Evolutionary conservation across 2,329 filamentous ascomycete species (phyloP), one percentile per base, ranked within the genome.

Genomic region (Fusarium protoensiforme): DNA sequence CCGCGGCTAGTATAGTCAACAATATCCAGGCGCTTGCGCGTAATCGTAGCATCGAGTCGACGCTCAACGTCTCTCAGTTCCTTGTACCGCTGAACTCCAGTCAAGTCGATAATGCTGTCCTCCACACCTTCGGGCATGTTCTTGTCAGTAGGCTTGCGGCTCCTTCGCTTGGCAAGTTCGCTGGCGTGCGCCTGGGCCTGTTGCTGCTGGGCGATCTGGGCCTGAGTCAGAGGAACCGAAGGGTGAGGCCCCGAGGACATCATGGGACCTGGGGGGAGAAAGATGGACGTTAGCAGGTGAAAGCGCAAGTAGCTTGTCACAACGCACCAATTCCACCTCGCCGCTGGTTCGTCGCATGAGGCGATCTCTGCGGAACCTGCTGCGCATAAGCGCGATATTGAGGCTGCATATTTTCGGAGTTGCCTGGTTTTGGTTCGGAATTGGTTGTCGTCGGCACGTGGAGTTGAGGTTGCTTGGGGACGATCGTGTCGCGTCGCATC

Each of bases 91-190:
- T 92, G 87, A 51, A 93, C 94, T 41, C 93, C 92, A 81, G 97
- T 93, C 71, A 93, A 69, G 54, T 84, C 94, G 73, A 97, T 91
- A 69, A 94, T 90, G 72, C 93, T 90, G 56, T 94, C 92, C 77
- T 97, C 95, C 51, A 98, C 88, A 64, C 94, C 95, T 73, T 98
- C 95, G 41, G 96, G 95, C 29, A 99, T 91, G 78, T 94, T 96
- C 87, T 94, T 97, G 83, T 99, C 96, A 67, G 95, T 98, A 2
- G 96, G 96, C 83, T 96, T 97, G 80, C 92, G 91, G 79, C 94
- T 94, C 76, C 94, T 91, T 69, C 95, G 91, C 82, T 95, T 94
- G 53, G 93, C 91, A 72, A 90, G 87, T 80, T 94, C 92, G 75
- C 87, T 88, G 51, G 90, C 89, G 73, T 84, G 86, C 27, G 84